Conservation (phyloP, 768 basidiomycete genomes). For the Trametopsis cervina region DNA sequence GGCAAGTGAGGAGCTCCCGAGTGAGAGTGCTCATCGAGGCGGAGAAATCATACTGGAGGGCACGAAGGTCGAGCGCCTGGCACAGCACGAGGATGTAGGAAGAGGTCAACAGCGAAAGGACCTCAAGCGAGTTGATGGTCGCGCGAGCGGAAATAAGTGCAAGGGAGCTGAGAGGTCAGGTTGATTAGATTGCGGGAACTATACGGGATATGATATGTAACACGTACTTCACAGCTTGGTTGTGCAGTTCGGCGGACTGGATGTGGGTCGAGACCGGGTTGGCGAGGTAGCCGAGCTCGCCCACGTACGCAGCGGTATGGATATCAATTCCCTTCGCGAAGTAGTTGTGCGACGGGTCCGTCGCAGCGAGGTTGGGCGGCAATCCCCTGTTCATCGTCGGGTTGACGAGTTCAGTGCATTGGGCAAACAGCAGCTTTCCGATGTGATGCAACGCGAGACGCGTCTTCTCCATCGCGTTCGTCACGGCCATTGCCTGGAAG, state of each 20-base stretch:
- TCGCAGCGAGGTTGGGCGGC: constrained; percentile 72
- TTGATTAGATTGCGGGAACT: constrained; percentile 9
- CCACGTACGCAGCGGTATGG: constrained; percentile 71
- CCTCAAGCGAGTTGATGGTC: constrained; percentile 71
- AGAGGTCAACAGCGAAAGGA: constrained; percentile 65
- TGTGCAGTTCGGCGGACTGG: constrained; percentile 88
- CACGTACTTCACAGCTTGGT: constrained; percentile 83
- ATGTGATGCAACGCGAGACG: constrained; percentile 48
- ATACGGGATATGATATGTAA: not conserved
- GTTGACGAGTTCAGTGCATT: constrained; percentile 66
- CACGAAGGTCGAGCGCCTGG: constrained; percentile 83
- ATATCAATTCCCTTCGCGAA: constrained; percentile 85
- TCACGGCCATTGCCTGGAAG: constrained; percentile 84
- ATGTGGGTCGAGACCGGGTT: constrained; percentile 81
- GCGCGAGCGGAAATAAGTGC: constrained; percentile 80
- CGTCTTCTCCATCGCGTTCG: constrained; percentile 85
- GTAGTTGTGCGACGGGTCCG: constrained; percentile 77
- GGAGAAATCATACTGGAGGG: constrained; percentile 62
- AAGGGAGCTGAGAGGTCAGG: constrained; percentile 48
- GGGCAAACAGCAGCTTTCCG: constrained; percentile 45
- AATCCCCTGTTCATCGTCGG: constrained; percentile 81
- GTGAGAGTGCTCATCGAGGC: constrained; percentile 41
- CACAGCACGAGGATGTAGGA: constrained; percentile 74
- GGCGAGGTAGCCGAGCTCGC: constrained; percentile 77
- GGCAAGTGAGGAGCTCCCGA: constrained; percentile 38